phyloP scores from a whole-genome alignment of 495 filamentous ascomycete species.

The Acidiella bohemica region DNA sequence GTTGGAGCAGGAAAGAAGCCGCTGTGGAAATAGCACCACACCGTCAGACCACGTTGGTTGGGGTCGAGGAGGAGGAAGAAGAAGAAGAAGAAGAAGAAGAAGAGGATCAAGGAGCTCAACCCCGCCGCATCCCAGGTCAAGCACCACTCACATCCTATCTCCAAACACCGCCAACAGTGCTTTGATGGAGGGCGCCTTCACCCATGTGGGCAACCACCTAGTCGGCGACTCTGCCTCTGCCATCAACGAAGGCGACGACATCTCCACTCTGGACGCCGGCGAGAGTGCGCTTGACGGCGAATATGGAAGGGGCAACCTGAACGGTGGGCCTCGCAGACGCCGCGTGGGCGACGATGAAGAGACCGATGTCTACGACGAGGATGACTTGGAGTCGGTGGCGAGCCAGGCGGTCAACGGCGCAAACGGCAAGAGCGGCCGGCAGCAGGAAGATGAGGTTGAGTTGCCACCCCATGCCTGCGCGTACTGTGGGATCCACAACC shows the following conservation, averaged over 20 bases:
- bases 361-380: conserved; percentile 72
- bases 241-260: conserved; percentile 63
- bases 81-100: too few species aligned
- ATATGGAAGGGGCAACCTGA: conserved; percentile 45
- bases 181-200: conserved; percentile 76
- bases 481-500: conserved; percentile 97
- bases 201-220: conserved; percentile 69
- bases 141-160: too few species aligned
- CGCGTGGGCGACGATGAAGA: conserved; percentile 71
- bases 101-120: too few species aligned
- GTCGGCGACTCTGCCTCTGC: conserved; percentile 57
- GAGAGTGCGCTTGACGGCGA: conserved; percentile 59
- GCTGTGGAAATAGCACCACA: too few species aligned
- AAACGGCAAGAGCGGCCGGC: conserved; percentile 45
- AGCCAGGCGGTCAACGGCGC: conserved; percentile 68
- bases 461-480: conserved; percentile 94
- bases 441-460: conserved; percentile 67
- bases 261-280: conserved; percentile 32
- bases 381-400: conserved; percentile 84
- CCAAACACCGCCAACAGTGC: too few species aligned
- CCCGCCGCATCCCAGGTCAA: conserved; percentile 9
- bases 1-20: too few species aligned
- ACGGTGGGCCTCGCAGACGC: conserved; percentile 51
- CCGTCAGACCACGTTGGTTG: background rate
- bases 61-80: background rate